Conservation (phyloP, 2,329 filamentous ascomycete genomes). For the Sarocladiaceae sp. region DNA sequence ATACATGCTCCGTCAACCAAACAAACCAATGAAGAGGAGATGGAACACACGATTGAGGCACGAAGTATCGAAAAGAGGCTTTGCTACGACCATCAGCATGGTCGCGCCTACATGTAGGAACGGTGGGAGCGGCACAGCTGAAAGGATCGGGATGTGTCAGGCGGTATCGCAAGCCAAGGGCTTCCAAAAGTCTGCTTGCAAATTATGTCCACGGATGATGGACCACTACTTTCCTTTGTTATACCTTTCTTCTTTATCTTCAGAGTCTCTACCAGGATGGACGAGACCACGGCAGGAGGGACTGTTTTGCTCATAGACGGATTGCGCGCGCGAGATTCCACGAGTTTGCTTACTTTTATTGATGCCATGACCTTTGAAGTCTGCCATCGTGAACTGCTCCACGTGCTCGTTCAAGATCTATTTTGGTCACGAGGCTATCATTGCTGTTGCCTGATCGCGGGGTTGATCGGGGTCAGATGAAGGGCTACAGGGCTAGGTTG, state of each 20-base stretch:
- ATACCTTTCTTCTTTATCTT: slow-evolving; percentile 3
- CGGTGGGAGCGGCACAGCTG: not conserved
- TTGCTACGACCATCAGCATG: too few species aligned
- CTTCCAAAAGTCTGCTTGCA: not conserved
- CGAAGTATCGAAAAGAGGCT: too few species aligned
- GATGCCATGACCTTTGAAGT: not conserved
- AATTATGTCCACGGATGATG: not conserved
- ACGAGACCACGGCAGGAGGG: not conserved
- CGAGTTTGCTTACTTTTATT: not conserved
- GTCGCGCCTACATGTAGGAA: not conserved
- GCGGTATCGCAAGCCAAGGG: not conserved
- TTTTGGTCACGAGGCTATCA: too few species aligned
- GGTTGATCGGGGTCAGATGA: not conserved
- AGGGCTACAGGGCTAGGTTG: not conserved
- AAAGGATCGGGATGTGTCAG: not conserved
- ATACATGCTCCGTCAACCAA: too few species aligned
- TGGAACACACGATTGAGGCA: too few species aligned
- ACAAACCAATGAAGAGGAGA: too few species aligned
- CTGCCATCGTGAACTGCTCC: not conserved
- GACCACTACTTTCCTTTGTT: slow-evolving; percentile 7
- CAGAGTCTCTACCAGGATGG: not conserved
- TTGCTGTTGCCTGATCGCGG: too few species aligned
- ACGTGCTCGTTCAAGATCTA: too few species aligned
- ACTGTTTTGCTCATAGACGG: not conserved
- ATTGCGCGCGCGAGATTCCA: not conserved